These are phyloP conservation scores for Blepharisma undulans DNA, from an alignment of 169 alveolate species.

Conservation along the genomic window DNA sequence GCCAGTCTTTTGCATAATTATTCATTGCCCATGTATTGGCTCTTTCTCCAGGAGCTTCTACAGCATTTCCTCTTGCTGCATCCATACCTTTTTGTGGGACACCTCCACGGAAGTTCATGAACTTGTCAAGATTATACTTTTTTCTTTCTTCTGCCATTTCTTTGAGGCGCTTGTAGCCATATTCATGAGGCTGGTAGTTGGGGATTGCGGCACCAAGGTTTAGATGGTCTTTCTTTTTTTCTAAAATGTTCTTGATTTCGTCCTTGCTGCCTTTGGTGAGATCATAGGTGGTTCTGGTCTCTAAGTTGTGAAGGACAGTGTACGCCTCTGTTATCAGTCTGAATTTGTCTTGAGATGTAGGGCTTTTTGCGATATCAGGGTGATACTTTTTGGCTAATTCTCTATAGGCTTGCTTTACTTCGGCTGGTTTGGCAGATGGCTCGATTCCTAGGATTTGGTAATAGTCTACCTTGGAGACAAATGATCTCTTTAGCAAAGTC, in stretches of 20 bases:
- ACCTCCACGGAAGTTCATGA: conserved; percentile 64
- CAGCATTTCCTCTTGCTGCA: conserved; percentile 46
- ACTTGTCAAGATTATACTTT: conserved; percentile 52
- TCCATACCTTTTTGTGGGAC: conserved; percentile 53
- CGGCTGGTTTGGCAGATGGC: conserved; percentile 59
- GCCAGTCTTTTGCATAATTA: neutral
- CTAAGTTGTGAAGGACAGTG: conserved; percentile 51
- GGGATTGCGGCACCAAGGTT: conserved; percentile 28
- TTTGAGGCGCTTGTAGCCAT: conserved; percentile 46
- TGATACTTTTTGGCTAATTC: conserved; percentile 69
- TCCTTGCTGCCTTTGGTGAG: conserved; percentile 31
- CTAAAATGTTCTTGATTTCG: conserved; percentile 5
- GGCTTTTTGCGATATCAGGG: conserved; percentile 65
- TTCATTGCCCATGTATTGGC: neutral
- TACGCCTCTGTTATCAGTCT: conserved; percentile 64
- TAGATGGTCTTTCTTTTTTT: conserved; percentile 40
- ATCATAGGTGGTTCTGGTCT: conserved; percentile 55
- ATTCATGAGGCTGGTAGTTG: conserved; percentile 33
- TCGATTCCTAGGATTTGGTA: conserved; percentile 66
- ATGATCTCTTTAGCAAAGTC: neutral
- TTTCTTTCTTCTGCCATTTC: conserved; percentile 45
- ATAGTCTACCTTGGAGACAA: conserved; percentile 32
- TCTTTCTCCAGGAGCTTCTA: conserved; percentile 46
- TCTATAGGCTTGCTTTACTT: conserved; percentile 71
- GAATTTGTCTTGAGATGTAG: conserved; percentile 43